Evolutionary conservation across 106 monocot genomes (phyloP).

Genomic region (Dioscorea zingiberensis): DNA sequence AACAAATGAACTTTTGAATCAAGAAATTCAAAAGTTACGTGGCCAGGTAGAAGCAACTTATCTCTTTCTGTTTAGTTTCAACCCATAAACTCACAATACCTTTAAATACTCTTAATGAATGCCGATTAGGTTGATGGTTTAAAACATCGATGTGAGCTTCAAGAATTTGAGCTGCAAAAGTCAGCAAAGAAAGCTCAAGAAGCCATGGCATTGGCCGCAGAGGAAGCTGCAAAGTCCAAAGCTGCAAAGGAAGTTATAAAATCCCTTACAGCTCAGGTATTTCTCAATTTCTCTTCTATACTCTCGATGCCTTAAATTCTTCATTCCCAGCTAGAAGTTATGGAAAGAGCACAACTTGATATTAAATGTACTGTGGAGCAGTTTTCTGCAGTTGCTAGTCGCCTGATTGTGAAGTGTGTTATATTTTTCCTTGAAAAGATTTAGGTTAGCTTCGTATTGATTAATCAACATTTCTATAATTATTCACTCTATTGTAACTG

Average conservation of each 20-base stretch:
- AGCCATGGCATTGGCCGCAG: conserved; percentile 50
- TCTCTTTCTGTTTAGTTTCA: too few relatives aligned
- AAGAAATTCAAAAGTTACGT: conserved; percentile 74
- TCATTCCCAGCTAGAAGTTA: too few relatives aligned
- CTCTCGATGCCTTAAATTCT: too few relatives aligned
- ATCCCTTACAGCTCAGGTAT: conserved; percentile 70
- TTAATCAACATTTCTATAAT: too few relatives aligned
- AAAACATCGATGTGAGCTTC: conserved; percentile 41
- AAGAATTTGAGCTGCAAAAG: conserved; percentile 67
- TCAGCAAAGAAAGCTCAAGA: conserved; percentile 54
- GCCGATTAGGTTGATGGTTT: conserved; percentile 55
- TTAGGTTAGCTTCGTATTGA: too few relatives aligned
- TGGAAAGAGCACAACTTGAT: too few relatives aligned
- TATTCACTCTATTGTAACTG: too few relatives aligned
- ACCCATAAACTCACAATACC: not conserved
- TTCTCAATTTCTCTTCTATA: not conserved
- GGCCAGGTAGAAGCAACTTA: conserved; percentile 44
- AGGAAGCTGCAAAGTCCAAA: conserved; percentile 80
- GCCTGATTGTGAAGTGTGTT: too few relatives aligned
- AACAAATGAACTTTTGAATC: conserved; percentile 74
- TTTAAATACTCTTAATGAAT: not conserved
- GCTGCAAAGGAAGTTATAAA: conserved; percentile 90
- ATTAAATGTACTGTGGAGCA: too few relatives aligned
- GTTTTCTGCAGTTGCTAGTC: too few relatives aligned
- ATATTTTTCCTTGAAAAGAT: too few relatives aligned